Conservation (phyloP, 1,284 basidiomycete genomes). For the Cutaneotrichosporon curvatum region DNA sequence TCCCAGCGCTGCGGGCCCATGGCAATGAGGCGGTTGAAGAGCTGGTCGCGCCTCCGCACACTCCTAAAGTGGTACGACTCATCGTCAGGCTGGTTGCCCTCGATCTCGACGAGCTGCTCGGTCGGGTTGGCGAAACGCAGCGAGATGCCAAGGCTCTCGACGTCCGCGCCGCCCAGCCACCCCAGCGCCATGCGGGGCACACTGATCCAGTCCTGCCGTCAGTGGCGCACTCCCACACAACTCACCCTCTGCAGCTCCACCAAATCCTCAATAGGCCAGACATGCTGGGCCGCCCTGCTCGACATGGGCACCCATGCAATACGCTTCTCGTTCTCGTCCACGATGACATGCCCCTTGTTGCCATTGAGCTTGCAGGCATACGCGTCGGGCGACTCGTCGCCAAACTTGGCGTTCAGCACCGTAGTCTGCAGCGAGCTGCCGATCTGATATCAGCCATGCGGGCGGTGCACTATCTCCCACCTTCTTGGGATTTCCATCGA, state of each 20-base stretch:
- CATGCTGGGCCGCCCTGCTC: not conserved
- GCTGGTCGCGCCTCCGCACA: slow-evolving; percentile 45
- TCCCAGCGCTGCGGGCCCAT: slow-evolving; percentile 48
- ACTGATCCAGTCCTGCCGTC: slow-evolving; percentile 24
- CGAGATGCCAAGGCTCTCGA: slow-evolving; percentile 44
- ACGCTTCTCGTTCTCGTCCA: slow-evolving; percentile 4
- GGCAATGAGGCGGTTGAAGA: slow-evolving; percentile 46
- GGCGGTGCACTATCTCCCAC: not conserved
- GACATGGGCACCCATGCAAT: slow-evolving; percentile 1
- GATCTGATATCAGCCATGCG: not conserved
- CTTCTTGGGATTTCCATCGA: slow-evolving; percentile 3
- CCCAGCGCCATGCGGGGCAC: slow-evolving; percentile 46
- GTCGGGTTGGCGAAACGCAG: slow-evolving; percentile 15
- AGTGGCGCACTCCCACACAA: not conserved
- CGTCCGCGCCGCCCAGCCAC: slow-evolving; percentile 43
- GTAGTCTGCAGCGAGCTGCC: not conserved
- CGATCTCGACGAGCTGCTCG: not conserved
- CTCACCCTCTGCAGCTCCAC: slow-evolving; percentile 11
- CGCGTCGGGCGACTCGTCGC: slow-evolving; percentile 8
- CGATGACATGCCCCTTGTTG: slow-evolving; percentile 3
- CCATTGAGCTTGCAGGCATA: slow-evolving; percentile 3
- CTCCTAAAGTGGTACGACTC: slow-evolving; percentile 35
- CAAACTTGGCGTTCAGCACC: slow-evolving; percentile 5
- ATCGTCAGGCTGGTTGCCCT: not conserved
- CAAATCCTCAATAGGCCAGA: slow-evolving; percentile 9